A percentile compares a stretch with the other conserved stretches of the same genome.
Conservation (phyloP, 2,329 filamentous ascomycete species). For the Colletotrichum spinosum region DNA sequence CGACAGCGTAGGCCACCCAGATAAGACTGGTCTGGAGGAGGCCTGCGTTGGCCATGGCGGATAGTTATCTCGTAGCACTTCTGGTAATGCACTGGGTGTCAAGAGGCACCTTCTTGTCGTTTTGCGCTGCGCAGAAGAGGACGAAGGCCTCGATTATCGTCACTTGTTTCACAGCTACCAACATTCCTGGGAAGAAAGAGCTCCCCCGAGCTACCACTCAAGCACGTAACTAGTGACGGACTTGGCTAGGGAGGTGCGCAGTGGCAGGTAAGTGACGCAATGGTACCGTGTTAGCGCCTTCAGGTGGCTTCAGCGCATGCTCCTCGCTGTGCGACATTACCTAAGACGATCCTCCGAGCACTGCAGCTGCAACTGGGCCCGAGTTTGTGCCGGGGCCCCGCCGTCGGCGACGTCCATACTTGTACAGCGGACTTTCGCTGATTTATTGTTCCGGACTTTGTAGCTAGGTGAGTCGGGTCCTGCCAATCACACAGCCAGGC, state of each 20-base stretch:
- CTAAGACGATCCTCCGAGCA: too few species aligned
- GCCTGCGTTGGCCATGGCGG: conserved; percentile 57
- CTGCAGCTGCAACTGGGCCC: too few species aligned
- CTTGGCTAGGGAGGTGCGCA: conserved; percentile 1
- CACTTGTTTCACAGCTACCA: conserved; percentile 22
- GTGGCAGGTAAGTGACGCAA: conserved; percentile 23
- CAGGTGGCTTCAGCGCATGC: conserved; percentile 5
- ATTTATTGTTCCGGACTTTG: not conserved
- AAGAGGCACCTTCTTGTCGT: conserved; percentile 13
- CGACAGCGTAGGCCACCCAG: conserved; percentile 92
- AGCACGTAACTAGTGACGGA: conserved; percentile 21
- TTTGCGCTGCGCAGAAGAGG: conserved; percentile 7
- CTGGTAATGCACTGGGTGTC: not conserved
- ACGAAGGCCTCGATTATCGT: conserved; percentile 18
- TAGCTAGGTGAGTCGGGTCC: not conserved
- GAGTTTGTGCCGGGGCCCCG: too few species aligned
- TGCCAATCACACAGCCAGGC: conserved; percentile 25
- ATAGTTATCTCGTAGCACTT: not conserved
- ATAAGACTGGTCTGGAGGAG: conserved; percentile 90
- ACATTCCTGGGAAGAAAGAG: conserved; percentile 22
- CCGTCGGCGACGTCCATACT: too few species aligned
- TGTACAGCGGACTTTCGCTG: not conserved
- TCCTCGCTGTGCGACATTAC: too few species aligned
- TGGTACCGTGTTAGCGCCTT: conserved; percentile 5
- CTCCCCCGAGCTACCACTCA: conserved; percentile 13